These are phyloP conservation scores for Drosera capensis DNA, from an alignment of 148 eudicot species.

Conservation along the genomic window DNA sequence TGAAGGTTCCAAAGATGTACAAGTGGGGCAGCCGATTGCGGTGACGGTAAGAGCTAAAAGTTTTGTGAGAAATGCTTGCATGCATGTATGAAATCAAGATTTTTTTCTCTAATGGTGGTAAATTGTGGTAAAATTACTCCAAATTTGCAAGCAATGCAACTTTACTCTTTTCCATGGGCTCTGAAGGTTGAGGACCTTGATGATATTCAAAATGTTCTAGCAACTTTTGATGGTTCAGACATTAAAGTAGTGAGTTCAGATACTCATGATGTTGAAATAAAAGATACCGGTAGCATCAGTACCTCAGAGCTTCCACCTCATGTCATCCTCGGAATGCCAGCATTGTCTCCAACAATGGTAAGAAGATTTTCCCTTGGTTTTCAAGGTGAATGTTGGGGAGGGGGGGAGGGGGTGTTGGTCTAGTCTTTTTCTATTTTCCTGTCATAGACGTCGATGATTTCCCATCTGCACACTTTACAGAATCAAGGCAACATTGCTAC, in stretches of 20 bases:
- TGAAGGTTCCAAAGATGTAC: slow-evolving; percentile 88
- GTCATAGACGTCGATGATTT: slow-evolving; percentile 3
- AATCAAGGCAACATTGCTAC: slow-evolving; percentile 69
- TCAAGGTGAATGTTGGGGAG: too few relatives aligned
- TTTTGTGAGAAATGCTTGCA: slow-evolving; percentile 1
- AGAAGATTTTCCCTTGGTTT: slow-evolving; percentile 3
- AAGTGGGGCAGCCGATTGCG: slow-evolving; percentile 92
- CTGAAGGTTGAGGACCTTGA: slow-evolving; percentile 72
- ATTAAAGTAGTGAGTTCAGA: slow-evolving; percentile 26
- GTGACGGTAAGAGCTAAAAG: slow-evolving; percentile 39
- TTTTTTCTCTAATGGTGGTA: not conserved
- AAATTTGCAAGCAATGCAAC: not conserved
- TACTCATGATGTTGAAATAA: slow-evolving; percentile 13
- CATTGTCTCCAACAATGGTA: slow-evolving; percentile 95
- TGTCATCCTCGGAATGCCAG: slow-evolving; percentile 79
- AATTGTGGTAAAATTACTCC: not conserved
- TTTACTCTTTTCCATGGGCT: slow-evolving; percentile 6
- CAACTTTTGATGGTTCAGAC: slow-evolving; percentile 27
- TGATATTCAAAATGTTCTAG: slow-evolving; percentile 52
- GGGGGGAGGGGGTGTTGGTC: not conserved
- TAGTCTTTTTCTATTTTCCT: slow-evolving; percentile 3
- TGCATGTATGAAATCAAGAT: not conserved
- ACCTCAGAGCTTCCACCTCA: slow-evolving; percentile 70
- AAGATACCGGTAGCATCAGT: slow-evolving; percentile 26
- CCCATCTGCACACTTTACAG: slow-evolving; percentile 16